A percentile compares a stretch with the other conserved stretches of the same genome.
Evolutionary conservation across 768 basidiomycete genomes (phyloP).

Genomic region (Calocybe cyanea): DNA sequence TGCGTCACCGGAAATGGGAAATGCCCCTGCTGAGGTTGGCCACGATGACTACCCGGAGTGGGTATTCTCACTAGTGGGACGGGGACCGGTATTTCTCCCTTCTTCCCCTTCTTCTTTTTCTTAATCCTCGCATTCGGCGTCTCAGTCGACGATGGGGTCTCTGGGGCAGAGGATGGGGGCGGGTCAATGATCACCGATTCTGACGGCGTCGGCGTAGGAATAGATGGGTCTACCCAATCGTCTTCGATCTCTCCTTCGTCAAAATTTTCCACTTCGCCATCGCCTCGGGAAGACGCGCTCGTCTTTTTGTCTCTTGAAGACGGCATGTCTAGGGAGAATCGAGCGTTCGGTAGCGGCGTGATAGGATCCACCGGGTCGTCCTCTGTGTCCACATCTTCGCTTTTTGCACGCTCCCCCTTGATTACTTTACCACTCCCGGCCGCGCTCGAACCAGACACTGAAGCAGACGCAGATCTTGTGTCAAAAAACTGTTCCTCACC

Average conservation of each 20-base stretch:
- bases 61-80: slow-evolving; percentile 37
- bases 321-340: slow-evolving; percentile 31
- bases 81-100: slow-evolving; percentile 41
- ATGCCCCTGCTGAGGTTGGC: slow-evolving; percentile 31
- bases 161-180: slow-evolving; percentile 8
- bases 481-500: slow-evolving; percentile 52
- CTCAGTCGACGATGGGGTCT: slow-evolving; percentile 20
- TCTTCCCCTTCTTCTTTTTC: slow-evolving; percentile 29
- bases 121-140: slow-evolving; percentile 9
- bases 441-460: slow-evolving; percentile 38
- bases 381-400: slow-evolving; percentile 63
- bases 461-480: slow-evolving; percentile 39
- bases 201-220: slow-evolving; percentile 30
- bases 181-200: no score
- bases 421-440: slow-evolving; percentile 21
- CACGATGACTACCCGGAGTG: slow-evolving; percentile 16
- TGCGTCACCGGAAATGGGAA: slow-evolving; percentile 64
- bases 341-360: slow-evolving; percentile 55
- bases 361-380: slow-evolving; percentile 70
- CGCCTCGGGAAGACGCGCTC: slow-evolving; percentile 26
- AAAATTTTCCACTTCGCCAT: slow-evolving; percentile 41
- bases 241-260: slow-evolving; percentile 54
- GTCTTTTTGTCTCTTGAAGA: slow-evolving; percentile 21
- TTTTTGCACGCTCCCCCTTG: slow-evolving; percentile 33
- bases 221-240: slow-evolving; percentile 68